Percentiles rank a stretch among this genome's conserved stretches.
These are phyloP conservation scores for Gossypium herbaceum DNA, from an alignment of 345 rosid genomes.

Conservation along the genomic window DNA sequence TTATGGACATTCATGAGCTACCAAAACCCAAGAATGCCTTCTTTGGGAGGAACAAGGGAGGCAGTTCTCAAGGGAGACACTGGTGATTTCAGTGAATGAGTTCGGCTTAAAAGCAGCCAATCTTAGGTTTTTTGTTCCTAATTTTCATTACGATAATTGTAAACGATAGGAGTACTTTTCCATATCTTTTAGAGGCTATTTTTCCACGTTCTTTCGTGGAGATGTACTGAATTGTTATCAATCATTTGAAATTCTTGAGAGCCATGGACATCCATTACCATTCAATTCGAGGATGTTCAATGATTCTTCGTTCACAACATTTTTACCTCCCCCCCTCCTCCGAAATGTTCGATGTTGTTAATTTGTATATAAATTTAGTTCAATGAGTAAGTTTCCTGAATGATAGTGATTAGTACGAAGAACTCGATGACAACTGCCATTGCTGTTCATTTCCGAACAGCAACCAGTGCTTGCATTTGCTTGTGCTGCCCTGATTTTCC, in stretches of 20 bases:
- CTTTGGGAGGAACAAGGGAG: slow-evolving; percentile 78
- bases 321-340: background rate
- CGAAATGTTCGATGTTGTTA: background rate
- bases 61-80: slow-evolving; percentile 85
- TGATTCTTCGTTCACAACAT: background rate
- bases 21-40: slow-evolving; percentile 93
- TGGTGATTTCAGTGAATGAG: slow-evolving; percentile 52
- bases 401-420: slow-evolving; percentile 32
- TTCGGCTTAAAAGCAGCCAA: background rate
- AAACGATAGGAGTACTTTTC: slow-evolving; percentile 1
- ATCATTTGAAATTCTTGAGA: background rate
- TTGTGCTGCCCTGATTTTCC: slow-evolving; percentile 77
- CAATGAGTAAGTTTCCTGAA: slow-evolving; percentile 33
- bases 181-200: background rate
- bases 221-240: slow-evolving; percentile 3
- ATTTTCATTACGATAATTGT: background rate
- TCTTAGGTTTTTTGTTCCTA: slow-evolving; percentile 11
- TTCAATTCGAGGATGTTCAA: background rate
- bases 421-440: slow-evolving; percentile 53
- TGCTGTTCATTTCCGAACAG: slow-evolving; percentile 66
- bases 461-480: slow-evolving; percentile 95
- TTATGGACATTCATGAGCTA: slow-evolving; percentile 97
- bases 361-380: slow-evolving; percentile 23
- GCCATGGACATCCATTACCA: slow-evolving; percentile 14
- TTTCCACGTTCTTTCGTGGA: slow-evolving; percentile 9